Evolutionary conservation across 1,284 basidiomycete species (phyloP).

Genomic region (Marasmius oreades): DNA sequence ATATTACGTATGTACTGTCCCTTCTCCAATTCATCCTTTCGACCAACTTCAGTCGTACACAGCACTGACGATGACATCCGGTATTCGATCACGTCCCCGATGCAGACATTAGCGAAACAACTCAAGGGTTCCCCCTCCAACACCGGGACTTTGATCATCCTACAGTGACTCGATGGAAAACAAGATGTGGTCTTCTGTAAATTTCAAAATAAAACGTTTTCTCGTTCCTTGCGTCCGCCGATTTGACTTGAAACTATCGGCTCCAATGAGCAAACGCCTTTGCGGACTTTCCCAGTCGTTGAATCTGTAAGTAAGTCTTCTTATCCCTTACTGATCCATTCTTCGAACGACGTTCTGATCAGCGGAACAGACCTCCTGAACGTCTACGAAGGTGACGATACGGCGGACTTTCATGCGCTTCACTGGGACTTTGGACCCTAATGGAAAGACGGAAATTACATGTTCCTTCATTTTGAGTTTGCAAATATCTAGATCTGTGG

Average conservation of each 20-base stretch:
- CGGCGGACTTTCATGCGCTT: no score
- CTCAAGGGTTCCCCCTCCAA: conserved; percentile 49
- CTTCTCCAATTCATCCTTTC: not conserved
- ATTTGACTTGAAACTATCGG: not conserved
- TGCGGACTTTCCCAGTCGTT: conserved; percentile 37
- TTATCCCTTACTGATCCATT: conserved; percentile 13
- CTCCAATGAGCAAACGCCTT: conserved; percentile 42
- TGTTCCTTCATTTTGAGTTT: no score
- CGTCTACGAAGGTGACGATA: no score
- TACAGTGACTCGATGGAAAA: conserved; percentile 36
- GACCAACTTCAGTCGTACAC: no score
- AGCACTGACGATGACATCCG: conserved; percentile 35
- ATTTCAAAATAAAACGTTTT: conserved; percentile 12
- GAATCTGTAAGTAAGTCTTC: conserved; percentile 35
- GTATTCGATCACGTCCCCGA: conserved; percentile 29
- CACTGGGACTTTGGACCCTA: no score
- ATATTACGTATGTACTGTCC: conserved; percentile 34
- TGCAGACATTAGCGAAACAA: conserved; percentile 27
- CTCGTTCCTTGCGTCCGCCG: not conserved
- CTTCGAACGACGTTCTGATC: conserved; percentile 14
- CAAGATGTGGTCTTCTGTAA: conserved; percentile 50
- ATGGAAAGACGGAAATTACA: no score
- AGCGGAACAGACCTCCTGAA: conserved; percentile 33
- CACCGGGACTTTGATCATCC: conserved; percentile 39
- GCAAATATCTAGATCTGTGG: no score